A percentile compares a stretch with the other conserved stretches of the same genome.
Conservation (phyloP, 768 basidiomycete species). For the Phylloporus sp. region DNA sequence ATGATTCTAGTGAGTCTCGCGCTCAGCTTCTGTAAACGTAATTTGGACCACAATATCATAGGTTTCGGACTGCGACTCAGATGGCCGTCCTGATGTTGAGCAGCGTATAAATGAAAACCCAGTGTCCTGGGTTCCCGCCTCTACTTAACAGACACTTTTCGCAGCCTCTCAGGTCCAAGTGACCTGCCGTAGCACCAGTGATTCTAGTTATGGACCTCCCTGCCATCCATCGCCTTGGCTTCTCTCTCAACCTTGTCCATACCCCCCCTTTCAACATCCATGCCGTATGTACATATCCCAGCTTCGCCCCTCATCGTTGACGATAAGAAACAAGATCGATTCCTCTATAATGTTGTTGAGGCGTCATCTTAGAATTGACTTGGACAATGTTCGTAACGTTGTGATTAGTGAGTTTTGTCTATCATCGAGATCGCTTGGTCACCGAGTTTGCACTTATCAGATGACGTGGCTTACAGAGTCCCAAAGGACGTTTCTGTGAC, state of each 20-base stretch:
- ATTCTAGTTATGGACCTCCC: conserved; percentile 1
- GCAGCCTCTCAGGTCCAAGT: not conserved
- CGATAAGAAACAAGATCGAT: not conserved
- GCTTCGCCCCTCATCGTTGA: not conserved
- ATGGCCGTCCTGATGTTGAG: too few species aligned
- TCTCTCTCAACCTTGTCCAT: not conserved
- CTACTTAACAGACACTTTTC: not conserved
- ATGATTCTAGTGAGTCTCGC: too few species aligned
- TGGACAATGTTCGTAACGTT: not conserved
- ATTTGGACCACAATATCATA: too few species aligned
- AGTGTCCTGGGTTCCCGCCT: too few species aligned
- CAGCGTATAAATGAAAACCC: too few species aligned
- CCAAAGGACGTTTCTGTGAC: conserved; percentile 2
- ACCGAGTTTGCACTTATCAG: not conserved
- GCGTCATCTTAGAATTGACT: not conserved
- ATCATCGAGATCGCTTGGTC: not conserved
- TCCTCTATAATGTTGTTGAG: not conserved
- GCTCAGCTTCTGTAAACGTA: too few species aligned
- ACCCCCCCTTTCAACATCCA: conserved; percentile 6
- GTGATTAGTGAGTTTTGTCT: not conserved
- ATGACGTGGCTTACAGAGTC: not conserved
- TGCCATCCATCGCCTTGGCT: conserved; percentile 6
- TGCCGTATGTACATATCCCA: not conserved
- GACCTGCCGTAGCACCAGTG: too few species aligned
- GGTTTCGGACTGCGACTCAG: too few species aligned